Base-by-base conservation (phyloP, 2,329 filamentous ascomycete species). In the Aurifilum marmelostoma region DNA sequence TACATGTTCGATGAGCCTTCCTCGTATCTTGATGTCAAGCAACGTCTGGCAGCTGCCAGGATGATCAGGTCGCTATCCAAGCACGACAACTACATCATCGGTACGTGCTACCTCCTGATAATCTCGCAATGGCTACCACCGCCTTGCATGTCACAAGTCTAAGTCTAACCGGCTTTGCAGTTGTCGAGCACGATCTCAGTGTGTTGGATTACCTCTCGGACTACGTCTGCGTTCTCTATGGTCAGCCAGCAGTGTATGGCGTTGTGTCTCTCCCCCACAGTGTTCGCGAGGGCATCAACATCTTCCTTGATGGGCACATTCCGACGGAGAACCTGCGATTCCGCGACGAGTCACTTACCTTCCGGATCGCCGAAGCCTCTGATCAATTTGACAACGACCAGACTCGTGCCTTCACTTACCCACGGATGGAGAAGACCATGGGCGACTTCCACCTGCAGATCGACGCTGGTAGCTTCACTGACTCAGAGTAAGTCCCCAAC, bases 1-100 rank as follows among this genome's bases (percentile, higher is more conserved):
- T 99, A 99, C 87, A 98, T 99, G 96, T 99, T 99, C 77, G 96
- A 99, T 81, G 96, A 99, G 84, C 97, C 97, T 24, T 98, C 95
- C 54, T 99, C 96, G 50, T 99, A 97, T 82, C 88, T 99, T 69
- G 97, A 99, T 91, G 96, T 99, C 79, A 98, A 98, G 88, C 96
- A 99, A 83, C 92, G 96, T 90, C 85, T 99, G 74, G 92, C 91
- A 74, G 96, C 97, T 72, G 95, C 93, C 75, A 89, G 91, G 75
- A 92, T 97, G 75, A 98, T 99, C 76, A 94, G 96, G 74, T 94
- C 93, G 72, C 89, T 99, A 63, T 88, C 97, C 67, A 88, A 92
- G 62, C 89, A 93, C 61, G 88, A 97, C 75, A 93, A 97, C 83
- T 99, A 98, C 79, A 92, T 99, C 77, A 98, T 99, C 75, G 69